Evolutionary conservation across 495 filamentous ascomycete genomes (phyloP), one percentile per base, ranked within the genome.

Genomic region (Xylaria acuta): DNA sequence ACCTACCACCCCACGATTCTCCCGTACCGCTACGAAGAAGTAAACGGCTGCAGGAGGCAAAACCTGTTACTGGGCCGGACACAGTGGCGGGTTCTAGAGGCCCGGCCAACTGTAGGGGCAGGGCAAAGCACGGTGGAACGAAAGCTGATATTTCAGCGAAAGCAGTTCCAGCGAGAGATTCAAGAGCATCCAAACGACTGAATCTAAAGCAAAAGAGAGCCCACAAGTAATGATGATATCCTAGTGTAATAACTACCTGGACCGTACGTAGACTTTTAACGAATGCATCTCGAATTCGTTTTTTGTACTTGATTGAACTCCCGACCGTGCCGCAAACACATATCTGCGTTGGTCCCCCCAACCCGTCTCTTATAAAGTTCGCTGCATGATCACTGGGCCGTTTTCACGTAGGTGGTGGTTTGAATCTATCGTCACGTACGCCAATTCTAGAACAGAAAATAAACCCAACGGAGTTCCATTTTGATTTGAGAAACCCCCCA

Each of bases 41-140:
- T 49, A 68, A 58, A 32, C 65, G 65, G 12, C 7, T 68, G 3
- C 65, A 43, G 16, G 49, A 20, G 49, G 36, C 65, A 2, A 43
- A 58, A 7, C 0, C 25, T 5, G 14, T 1, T 2, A 14, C n/a
- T 22, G 49, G 4, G 1, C 7, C 2, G 11, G 49, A 68, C 49
- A 68, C 32, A 7, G 27, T 16, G 3, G 12, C 18, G 0, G 47
- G 1, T 8, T 16, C 36, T 27, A n/a, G 0, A 20, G 5, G 5
- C 27, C 22, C 38, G 38, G 60, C 2, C 58, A 22, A 12, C 8
- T 40, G 40, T 3, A 7, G 27, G 18, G 63, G 41, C 14, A 7
- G 63, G 9, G 25, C 38, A 65, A 65, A 49, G 41, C 63, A 27
- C 7, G 27, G 41, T 4, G 27, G 5, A 43, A 3, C 38, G 2